Evolutionary conservation across 768 basidiomycete species (phyloP), one percentile per base, ranked within the genome.

Genomic region (Serendipita indica): DNA sequence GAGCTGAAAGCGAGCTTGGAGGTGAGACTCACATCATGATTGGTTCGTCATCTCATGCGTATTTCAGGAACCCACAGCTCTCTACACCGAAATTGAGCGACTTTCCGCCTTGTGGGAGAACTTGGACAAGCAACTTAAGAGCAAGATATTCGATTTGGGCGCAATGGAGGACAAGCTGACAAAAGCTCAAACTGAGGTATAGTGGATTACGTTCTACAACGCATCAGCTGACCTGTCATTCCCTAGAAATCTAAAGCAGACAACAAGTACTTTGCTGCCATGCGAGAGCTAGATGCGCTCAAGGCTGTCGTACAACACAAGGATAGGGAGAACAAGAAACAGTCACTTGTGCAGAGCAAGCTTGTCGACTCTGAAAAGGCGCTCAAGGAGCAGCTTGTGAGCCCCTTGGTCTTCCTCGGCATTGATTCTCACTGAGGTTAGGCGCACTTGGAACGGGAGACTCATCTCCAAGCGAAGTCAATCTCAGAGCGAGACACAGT

Each of bases 221-320:
- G 16, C 16, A 4, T 62, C 39, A 60, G 33, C 39, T 39, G 33
- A 54, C 1, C 20, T 60, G 39, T 57, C 13, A 16, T 33, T 57
- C 33, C 13, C 43, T 70, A 97, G 90, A 89, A 89, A 84, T 88
- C 90, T 6, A 97, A 94, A 72, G 82, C 87, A 14, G 93, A 97
- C 61, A 94, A 92, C 73, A 97, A 93, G 69, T 98, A 81, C 67
- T 98, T 83, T 66, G 79, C 87, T 16, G 83, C 84, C 2, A 88
- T 94, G 83, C 82, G 91, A 30, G 83, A 85, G 60, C 91, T 86
- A 70, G 91, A 96, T 60, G 82, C 87, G 16, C 71, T 83, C 2
- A 88, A 91, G 32, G 73, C 73, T 1, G 88, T 91, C 67, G 77
- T 82, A 45, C 89, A 89, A 69, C 79, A 73, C 32, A 69, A 82